phyloP scores from a whole-genome alignment of 2,329 filamentous ascomycete genomes.

The Ceratocystis lukuohia region DNA sequence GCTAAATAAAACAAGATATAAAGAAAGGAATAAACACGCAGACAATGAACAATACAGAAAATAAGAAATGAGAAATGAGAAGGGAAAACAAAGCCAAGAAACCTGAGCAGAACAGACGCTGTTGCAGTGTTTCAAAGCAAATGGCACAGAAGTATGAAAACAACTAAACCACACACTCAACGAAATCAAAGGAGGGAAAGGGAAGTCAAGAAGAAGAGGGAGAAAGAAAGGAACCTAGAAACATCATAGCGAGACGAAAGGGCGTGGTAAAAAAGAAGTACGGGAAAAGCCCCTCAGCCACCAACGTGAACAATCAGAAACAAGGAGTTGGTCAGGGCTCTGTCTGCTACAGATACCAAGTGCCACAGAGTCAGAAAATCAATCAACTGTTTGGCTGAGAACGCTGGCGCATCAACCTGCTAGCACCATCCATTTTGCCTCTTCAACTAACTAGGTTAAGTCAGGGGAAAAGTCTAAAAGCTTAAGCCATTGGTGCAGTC shows the following conservation, averaged over 20 bases:
- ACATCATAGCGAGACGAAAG: not conserved
- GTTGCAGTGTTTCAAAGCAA: slow-evolving; percentile 4
- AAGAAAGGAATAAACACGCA: not conserved
- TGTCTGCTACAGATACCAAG: not conserved
- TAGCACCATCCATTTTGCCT: too few species aligned
- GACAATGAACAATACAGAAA: not conserved
- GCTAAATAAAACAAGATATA: not conserved
- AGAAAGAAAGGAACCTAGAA: slow-evolving; percentile 11
- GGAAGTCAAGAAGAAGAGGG: not conserved
- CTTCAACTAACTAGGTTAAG: not conserved
- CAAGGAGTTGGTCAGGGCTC: not conserved
- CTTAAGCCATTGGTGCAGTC: not conserved
- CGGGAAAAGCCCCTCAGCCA: not conserved
- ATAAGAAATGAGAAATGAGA: not conserved
- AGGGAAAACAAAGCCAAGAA: slow-evolving; percentile 4
- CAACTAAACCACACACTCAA: not conserved
- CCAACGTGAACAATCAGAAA: not conserved
- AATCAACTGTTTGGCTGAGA: not conserved
- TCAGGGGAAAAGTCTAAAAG: not conserved
- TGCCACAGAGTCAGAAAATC: slow-evolving; percentile 1
- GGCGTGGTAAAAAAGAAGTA: slow-evolving; percentile 2
- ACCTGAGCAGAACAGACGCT: not conserved
- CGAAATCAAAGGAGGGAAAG: not conserved
- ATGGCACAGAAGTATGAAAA: slow-evolving; percentile 1
- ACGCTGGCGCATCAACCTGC: not conserved